Evolutionary conservation across 1,139 yeast species (phyloP).

Genomic region (Pichia sp.): DNA sequence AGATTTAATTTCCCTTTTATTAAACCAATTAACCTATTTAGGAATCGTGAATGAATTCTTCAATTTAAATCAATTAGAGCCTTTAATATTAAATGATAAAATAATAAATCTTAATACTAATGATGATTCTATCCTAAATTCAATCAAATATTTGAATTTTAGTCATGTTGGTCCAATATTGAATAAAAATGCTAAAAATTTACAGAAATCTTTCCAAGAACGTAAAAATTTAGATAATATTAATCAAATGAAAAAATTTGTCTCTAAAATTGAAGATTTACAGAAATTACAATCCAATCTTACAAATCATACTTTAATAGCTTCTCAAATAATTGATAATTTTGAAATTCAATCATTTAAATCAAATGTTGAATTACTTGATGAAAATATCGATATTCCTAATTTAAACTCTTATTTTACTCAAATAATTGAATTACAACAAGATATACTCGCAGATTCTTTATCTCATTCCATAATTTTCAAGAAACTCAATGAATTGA

Average conservation of each 20-base stretch:
- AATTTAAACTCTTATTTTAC: constrained; percentile 35
- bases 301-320: constrained; percentile 67
- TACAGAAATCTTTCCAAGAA: constrained; percentile 63
- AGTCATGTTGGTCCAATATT: constrained; percentile 71
- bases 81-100: neutral
- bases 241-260: constrained; percentile 63
- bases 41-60: constrained; percentile 42
- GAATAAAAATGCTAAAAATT: constrained; percentile 60
- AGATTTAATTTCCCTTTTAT: constrained; percentile 63
- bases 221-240: constrained; percentile 55
- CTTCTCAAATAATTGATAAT: constrained; percentile 55
- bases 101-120: constrained; percentile 12
- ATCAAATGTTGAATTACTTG: constrained; percentile 22
- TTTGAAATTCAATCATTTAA: constrained; percentile 30
- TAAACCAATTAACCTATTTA: constrained; percentile 72
- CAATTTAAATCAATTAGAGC: constrained; percentile 19
- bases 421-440: constrained; percentile 60
- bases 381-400: constrained; percentile 10
- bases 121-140: constrained; percentile 28
- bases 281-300: constrained; percentile 64
- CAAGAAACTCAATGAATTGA: neutral
- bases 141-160: constrained; percentile 63
- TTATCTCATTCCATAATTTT: constrained; percentile 30
- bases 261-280: constrained; percentile 59
- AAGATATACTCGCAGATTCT: constrained; percentile 54